Base-by-base conservation (phyloP, 371 early-diverging fungal species). In the Capniomyces stellatus region DNA sequence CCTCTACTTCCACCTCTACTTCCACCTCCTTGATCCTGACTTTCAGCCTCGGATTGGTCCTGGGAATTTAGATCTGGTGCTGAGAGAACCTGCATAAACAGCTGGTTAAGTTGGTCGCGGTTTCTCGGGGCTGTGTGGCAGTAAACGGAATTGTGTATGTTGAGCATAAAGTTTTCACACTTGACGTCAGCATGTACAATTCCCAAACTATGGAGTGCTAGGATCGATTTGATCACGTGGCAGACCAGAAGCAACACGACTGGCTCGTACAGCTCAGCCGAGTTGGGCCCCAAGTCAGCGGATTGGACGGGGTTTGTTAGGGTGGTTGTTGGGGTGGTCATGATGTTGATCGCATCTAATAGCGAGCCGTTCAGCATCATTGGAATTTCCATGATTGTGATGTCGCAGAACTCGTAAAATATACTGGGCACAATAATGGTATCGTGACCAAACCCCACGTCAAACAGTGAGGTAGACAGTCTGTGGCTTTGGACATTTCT, bases 181-280 rank as follows among this genome's bases (percentile, higher is more conserved):
- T 31, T 30, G 29, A 52, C 24, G n/a, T 52, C 53, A 3, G 53
- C 39, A 25, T 52, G 53, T 12, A 52, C 46, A 29, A 43, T 43
- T 23, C 35, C 30, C n/a, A 52, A 19, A 29, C 30, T 25, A 44
- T 52, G 53, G 3, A 52, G n/a, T 21, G 18, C 35, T 25, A 31
- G 4, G 8, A 52, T 41, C 18, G 35, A 41, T 25, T 35, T 31
- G 2, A 52, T 52, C 27, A 44, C n/a, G 39, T 52, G 53, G 2
- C 29, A 25, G 3, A 52, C 18, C 28, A 52, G 8, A 10, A 52
- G 18, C n/a, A 52, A 24, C 39, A 41, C 53, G n/a, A 52, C n/a
- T 23, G n/a, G 39, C 39, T 52, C 53, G 29, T 52, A 25, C 2
- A 52, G n/a, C 8, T 25, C 31, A 52, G 35, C n/a, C 53, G 22